These are phyloP conservation scores for Paulownia fortunei DNA, from an alignment of 257 asterid species.

Conservation along the genomic window DNA sequence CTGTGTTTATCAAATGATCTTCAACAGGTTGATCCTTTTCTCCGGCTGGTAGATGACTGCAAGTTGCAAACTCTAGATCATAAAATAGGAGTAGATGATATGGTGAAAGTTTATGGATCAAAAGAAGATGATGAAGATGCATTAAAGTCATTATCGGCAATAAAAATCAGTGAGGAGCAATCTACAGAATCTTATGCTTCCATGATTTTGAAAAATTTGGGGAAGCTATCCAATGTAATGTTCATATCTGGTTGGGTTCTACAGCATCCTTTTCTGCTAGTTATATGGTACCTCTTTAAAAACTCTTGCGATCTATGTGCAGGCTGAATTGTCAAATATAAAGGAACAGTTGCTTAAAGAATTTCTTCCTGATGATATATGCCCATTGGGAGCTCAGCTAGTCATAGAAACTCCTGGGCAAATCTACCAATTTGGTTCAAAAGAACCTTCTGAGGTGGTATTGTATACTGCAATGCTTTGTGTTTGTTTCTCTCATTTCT, in stretches of 20 bases:
- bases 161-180: constrained; percentile 56
- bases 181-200: constrained; percentile 69
- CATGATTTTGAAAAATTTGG: constrained; percentile 57
- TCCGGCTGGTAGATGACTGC: constrained; percentile 69
- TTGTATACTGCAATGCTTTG: constrained; percentile 17
- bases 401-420: constrained; percentile 55
- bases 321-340: constrained; percentile 59
- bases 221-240: constrained; percentile 51
- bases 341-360: constrained; percentile 69
- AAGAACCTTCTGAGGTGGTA: constrained; percentile 58
- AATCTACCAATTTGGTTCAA: constrained; percentile 46
- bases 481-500: constrained; percentile 19
- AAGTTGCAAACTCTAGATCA: constrained; percentile 63
- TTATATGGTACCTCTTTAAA: constrained; percentile 15
- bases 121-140: constrained; percentile 83
- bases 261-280: constrained; percentile 16
- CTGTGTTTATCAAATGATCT: constrained; percentile 28
- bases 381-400: constrained; percentile 69
- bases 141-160: constrained; percentile 51
- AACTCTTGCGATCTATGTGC: constrained; percentile 28
- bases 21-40: constrained; percentile 78
- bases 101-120: constrained; percentile 60
- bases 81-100: constrained; percentile 36
- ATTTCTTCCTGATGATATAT: constrained; percentile 76
- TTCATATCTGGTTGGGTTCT: constrained; percentile 17